A percentile compares a stretch with the other conserved stretches of the same genome.
Conservation (phyloP, 495 filamentous ascomycete species). For the Haplographium delicatum region DNA sequence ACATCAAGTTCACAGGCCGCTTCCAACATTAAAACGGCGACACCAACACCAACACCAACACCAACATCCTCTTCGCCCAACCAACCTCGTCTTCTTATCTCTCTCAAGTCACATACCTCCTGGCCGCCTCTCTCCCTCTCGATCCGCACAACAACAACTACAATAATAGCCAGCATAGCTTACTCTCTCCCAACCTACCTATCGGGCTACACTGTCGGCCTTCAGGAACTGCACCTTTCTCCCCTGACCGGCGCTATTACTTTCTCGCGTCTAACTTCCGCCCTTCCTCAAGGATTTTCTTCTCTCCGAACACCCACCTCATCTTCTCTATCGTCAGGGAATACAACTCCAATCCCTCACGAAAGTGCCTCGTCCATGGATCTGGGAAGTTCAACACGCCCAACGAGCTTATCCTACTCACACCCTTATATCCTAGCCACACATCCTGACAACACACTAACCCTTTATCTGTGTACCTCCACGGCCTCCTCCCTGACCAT, state of each 20-base stretch:
- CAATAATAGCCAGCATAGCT: constrained; percentile 74
- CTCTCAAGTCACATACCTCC: constrained; percentile 74
- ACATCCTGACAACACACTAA: constrained; percentile 87
- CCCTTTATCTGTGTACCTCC: constrained; percentile 76
- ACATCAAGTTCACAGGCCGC: neutral
- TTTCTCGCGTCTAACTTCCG: constrained; percentile 49
- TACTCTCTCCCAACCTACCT: constrained; percentile 67
- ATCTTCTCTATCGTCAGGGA: constrained; percentile 7
- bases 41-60: neutral
- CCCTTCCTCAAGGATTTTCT: constrained; percentile 35
- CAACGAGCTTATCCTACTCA: constrained; percentile 76
- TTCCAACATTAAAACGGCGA: neutral
- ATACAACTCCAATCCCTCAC: constrained; percentile 8
- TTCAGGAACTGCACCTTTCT: constrained; percentile 70
- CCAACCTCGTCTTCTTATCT: constrained; percentile 58
- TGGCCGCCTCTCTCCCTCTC: constrained; percentile 76
- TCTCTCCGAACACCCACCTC: constrained; percentile 18
- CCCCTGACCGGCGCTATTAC: constrained; percentile 44
- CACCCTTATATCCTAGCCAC: constrained; percentile 90
- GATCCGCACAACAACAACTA: constrained; percentile 54
- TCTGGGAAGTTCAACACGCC: constrained; percentile 34
- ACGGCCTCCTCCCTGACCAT: constrained; percentile 56
- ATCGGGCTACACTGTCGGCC: constrained; percentile 79
- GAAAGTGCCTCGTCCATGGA: neutral
- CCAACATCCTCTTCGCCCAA: neutral